phyloP scores from a whole-genome alignment of 352 stramenopile genomes.

The Pythium aquatile region DNA sequence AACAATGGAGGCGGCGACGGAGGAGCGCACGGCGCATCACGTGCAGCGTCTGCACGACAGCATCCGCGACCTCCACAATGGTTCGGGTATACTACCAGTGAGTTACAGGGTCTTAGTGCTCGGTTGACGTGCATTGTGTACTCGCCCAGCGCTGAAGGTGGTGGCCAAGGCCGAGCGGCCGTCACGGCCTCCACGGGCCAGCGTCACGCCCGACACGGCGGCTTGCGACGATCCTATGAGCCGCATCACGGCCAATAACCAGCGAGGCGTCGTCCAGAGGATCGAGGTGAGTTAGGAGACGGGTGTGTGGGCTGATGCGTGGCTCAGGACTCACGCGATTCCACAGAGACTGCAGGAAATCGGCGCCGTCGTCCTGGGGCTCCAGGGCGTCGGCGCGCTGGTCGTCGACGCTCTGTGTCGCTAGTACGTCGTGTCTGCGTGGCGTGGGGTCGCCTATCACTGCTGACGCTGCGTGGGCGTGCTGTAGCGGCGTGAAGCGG shows the following conservation, averaged over 20 bases:
- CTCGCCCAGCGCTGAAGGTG: constrained; percentile 27
- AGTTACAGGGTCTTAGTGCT: background rate
- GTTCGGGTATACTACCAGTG: background rate
- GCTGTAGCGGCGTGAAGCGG: constrained; percentile 36
- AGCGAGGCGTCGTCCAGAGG: constrained; percentile 35
- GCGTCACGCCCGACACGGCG: constrained; percentile 14
- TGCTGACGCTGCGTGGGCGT: background rate
- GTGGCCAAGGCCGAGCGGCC: constrained; percentile 16
- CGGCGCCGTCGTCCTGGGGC: constrained; percentile 40
- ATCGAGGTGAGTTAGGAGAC: constrained; percentile 26
- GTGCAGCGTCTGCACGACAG: constrained; percentile 36
- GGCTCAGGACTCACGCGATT: background rate
- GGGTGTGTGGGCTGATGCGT: too few relatives aligned
- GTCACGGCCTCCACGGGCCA: constrained; percentile 8
- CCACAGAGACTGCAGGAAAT: constrained; percentile 33
- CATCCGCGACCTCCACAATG: constrained; percentile 41
- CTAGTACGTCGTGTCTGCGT: constrained; percentile 29
- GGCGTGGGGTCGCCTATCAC: background rate
- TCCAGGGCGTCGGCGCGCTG: constrained; percentile 42
- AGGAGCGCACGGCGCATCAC: constrained; percentile 31
- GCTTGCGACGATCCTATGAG: constrained; percentile 32
- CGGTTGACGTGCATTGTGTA: background rate
- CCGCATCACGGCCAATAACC: constrained; percentile 50
- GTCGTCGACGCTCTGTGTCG: constrained; percentile 40
- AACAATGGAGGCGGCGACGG: constrained; percentile 1